These are phyloP conservation scores for Metschnikowia cubensis DNA, from an alignment of 805 yeast species.

Conservation along the genomic window DNA sequence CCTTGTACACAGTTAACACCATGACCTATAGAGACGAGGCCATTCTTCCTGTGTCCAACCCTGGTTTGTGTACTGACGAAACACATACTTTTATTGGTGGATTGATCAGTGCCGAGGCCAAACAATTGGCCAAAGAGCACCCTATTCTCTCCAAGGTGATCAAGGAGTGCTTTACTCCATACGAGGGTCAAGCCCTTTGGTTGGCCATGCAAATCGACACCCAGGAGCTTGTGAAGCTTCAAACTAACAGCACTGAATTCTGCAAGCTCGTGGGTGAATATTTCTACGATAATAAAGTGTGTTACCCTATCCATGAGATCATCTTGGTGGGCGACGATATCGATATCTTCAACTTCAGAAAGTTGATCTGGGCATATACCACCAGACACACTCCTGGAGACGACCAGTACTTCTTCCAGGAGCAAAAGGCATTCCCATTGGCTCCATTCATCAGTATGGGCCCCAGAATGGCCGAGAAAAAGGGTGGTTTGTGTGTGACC, in stretches of 20 bases:
- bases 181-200: conserved; percentile 24
- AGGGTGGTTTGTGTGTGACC: conserved; percentile 24
- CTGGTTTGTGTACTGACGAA: conserved; percentile 25
- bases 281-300: conserved; percentile 15
- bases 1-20: conserved; percentile 20
- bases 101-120: conserved; percentile 17
- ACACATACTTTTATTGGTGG: conserved; percentile 27
- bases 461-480: conserved; percentile 11
- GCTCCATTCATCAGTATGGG: conserved; percentile 22
- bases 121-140: conserved; percentile 9
- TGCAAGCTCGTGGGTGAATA: conserved; percentile 19
- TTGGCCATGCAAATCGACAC: conserved; percentile 19
- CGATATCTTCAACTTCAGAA: conserved; percentile 23
- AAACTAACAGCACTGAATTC: conserved; percentile 17
- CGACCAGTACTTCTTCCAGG: conserved; percentile 18
- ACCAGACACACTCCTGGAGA: conserved; percentile 24
- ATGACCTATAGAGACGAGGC: conserved; percentile 22
- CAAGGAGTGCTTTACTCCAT: conserved; percentile 22
- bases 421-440: conserved; percentile 18
- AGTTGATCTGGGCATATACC: conserved; percentile 24
- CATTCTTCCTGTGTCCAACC: conserved; percentile 23
- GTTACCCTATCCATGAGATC: conserved; percentile 21
- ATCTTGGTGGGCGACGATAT: conserved; percentile 24
- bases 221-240: conserved; percentile 18
- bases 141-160: conserved; percentile 13